Percentiles rank a stretch among this genome's conserved stretches.
These are phyloP conservation scores for Thelonectria olida DNA, from an alignment of 2,329 filamentous ascomycete species.

Conservation along the genomic window DNA sequence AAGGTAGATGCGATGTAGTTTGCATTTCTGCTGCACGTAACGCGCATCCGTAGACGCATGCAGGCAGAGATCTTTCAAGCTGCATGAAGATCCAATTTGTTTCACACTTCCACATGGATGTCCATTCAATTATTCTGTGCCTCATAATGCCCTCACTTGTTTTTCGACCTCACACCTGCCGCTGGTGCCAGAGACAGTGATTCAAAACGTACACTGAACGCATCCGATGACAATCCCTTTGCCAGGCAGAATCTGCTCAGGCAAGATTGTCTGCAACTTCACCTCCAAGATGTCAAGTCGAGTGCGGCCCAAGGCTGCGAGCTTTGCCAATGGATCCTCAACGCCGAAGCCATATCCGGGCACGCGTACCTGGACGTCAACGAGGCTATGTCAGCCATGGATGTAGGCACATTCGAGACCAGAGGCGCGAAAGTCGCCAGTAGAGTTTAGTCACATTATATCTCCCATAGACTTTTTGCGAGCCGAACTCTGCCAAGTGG, in stretches of 20 bases:
- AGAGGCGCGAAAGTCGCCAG: too few relatives aligned
- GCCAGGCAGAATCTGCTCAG: background rate
- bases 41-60: too few relatives aligned
- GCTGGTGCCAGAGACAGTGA: background rate
- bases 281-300: background rate
- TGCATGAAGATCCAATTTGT: too few relatives aligned
- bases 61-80: too few relatives aligned
- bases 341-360: constrained; percentile 2
- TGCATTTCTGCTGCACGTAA: too few relatives aligned
- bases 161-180: background rate
- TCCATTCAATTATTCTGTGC: too few relatives aligned
- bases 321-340: constrained; percentile 7
- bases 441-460: too few relatives aligned
- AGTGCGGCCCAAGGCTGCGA: background rate
- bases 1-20: too few relatives aligned
- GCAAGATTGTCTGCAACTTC: constrained; percentile 1
- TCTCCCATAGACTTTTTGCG: too few relatives aligned
- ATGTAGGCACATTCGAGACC: background rate
- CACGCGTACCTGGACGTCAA: background rate
- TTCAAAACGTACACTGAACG: background rate
- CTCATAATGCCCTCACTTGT: background rate
- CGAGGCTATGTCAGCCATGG: background rate
- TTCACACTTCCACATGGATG: too few relatives aligned
- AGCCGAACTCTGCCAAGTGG: too few relatives aligned
- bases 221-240: background rate